Percentiles rank a stretch among this genome's conserved stretches.
phyloP scores from a whole-genome alignment of 2,329 filamentous ascomycete species.

The Calonectria honghensis region DNA sequence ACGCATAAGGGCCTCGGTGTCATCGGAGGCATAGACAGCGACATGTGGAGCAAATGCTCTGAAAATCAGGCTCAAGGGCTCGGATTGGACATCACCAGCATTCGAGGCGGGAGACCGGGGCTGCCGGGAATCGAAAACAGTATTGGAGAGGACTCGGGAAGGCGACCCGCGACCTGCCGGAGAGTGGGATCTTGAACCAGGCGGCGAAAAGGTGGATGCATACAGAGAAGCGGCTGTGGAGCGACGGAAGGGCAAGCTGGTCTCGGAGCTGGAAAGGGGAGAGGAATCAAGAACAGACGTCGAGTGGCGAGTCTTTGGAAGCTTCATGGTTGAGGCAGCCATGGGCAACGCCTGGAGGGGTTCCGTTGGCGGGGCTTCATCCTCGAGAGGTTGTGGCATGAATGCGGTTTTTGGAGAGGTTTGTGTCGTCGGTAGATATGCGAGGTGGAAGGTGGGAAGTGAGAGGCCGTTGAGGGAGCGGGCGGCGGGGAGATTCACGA shows the following conservation, averaged over 20 bases:
- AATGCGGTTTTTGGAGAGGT: slow-evolving; percentile 61
- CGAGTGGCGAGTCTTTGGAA: slow-evolving; percentile 78
- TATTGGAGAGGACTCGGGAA: slow-evolving; percentile 74
- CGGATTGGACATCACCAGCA: slow-evolving; percentile 67
- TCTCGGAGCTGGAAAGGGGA: slow-evolving; percentile 70
- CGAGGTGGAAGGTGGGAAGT: slow-evolving; percentile 20
- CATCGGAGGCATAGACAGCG: slow-evolving; percentile 88
- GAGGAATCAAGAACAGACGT: slow-evolving; percentile 70
- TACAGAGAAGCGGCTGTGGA: slow-evolving; percentile 77
- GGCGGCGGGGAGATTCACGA: slow-evolving; percentile 50
- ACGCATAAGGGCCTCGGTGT: slow-evolving; percentile 86
- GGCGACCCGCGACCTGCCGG: slow-evolving; percentile 77
- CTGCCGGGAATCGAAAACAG: slow-evolving; percentile 71
- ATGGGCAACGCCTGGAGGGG: slow-evolving; percentile 82
- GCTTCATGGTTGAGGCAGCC: slow-evolving; percentile 75
- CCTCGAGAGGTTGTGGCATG: slow-evolving; percentile 82
- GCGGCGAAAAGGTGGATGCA: slow-evolving; percentile 80
- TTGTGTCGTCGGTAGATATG: slow-evolving; percentile 39
- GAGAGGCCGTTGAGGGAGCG: slow-evolving; percentile 37
- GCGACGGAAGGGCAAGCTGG: slow-evolving; percentile 71
- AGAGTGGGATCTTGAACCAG: slow-evolving; percentile 80
- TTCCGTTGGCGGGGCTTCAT: slow-evolving; percentile 75
- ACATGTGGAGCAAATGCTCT: slow-evolving; percentile 93
- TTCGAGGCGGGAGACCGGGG: slow-evolving; percentile 67
- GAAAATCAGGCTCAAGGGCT: slow-evolving; percentile 81